Evolutionary conservation across 331 rosid species (phyloP), one percentile per base, ranked within the genome.

Genomic region (Rhamnella rubrinervis): DNA sequence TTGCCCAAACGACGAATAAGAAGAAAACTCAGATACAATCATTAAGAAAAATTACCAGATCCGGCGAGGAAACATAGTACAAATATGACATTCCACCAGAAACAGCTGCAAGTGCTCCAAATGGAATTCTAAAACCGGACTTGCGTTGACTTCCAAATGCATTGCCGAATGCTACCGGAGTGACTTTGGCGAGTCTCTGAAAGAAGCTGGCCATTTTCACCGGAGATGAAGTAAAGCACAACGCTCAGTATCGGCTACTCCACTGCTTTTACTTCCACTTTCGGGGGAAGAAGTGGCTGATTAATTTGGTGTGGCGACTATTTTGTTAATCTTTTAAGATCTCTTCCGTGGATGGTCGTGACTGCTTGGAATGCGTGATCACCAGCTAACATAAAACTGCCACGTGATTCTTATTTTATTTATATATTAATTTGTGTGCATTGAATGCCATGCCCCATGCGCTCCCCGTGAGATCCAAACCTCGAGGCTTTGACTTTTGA

Each of bases 51-150:
- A 35, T 76, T 87, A 95, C 99, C 77, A 89, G 62, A 72, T 76
- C 74, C 56, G 96, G 73, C 31, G 90, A 81, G 63, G 96, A 86
- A 38, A 62, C 70, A 77, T 72, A 85, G 81, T 79, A 95, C 37
- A 86, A 44, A 71, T 75, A 89, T 44, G 99, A 95, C 78, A 82
- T 18, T 71, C 93, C 99, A 62, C 96, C 99, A 63, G 96, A 84
- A 76, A 87, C 67, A 44, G 97, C 97, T 8, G 96, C 96, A 38
- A 87, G 57, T 0, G 96, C 92, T 44, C 92, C 87, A 39, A 89
- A 70, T 6, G 99, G 91, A 4, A 83, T 55, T 14, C 91, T 80
- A 69, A 72, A 88, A 47, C 83, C 50, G 66, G 85, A 69, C 70
- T 80, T 88, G 74, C 87, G 77, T 51, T 87, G 84, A 47, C 80